Percentiles rank a stretch among this genome's conserved stretches.
Evolutionary conservation across 2,329 filamentous ascomycete genomes (phyloP).

Genomic region (Aspergillus sp.): DNA sequence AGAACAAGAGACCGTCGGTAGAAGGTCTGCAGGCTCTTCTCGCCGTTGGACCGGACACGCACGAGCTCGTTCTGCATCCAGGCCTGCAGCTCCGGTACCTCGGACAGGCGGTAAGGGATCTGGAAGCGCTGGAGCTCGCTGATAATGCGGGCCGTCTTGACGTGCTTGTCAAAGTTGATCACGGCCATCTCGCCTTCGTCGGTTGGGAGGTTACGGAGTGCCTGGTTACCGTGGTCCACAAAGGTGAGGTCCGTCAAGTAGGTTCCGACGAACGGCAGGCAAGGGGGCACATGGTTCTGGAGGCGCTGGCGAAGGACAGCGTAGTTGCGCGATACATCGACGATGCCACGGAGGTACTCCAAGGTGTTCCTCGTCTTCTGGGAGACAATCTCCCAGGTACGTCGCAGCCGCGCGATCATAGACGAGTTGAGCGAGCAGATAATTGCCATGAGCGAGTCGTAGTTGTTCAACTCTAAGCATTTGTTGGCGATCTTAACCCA

Average conservation of each 20-base stretch:
- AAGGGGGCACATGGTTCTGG: constrained; percentile 83
- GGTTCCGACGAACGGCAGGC: constrained; percentile 91
- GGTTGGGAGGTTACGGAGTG: constrained; percentile 71
- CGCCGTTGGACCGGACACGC: constrained; percentile 66
- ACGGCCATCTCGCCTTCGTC: constrained; percentile 70
- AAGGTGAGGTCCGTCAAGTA: constrained; percentile 96
- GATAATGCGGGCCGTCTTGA: constrained; percentile 91
- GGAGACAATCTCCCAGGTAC: constrained; percentile 89
- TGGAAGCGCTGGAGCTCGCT: constrained; percentile 95
- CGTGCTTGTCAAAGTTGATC: constrained; percentile 98
- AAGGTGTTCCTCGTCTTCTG: constrained; percentile 78
- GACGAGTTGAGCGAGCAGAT: constrained; percentile 92
- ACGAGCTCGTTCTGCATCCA: constrained; percentile 85
- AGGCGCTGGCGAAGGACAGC: constrained; percentile 79
- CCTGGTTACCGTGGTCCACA: constrained; percentile 88
- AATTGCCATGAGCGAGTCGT: constrained; percentile 95
- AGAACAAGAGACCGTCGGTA: constrained; percentile 83
- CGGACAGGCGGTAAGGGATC: constrained; percentile 80
- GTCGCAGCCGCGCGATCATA: constrained; percentile 81
- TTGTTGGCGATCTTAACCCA: constrained; percentile 94
- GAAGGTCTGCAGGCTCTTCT: constrained; percentile 64
- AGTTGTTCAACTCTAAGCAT: constrained; percentile 88
- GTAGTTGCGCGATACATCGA: constrained; percentile 90
- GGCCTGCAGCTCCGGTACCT: constrained; percentile 84
- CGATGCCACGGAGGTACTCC: constrained; percentile 75